These are phyloP conservation scores for Monosporascus sp. DNA, from an alignment of 2,329 filamentous ascomycete genomes.

Conservation along the genomic window DNA sequence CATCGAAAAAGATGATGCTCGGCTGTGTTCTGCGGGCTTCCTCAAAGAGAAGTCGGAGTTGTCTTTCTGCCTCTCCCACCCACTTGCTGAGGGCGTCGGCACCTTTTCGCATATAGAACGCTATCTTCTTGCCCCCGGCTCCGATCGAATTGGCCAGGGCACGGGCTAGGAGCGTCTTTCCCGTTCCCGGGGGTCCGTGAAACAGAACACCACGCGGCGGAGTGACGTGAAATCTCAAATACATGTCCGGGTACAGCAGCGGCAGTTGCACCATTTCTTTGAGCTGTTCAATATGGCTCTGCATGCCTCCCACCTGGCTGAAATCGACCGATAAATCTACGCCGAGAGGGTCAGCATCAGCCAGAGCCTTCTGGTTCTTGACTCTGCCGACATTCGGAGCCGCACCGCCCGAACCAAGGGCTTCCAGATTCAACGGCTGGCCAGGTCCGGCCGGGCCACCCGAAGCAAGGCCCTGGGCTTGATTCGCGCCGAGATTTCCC, in stretches of 20 bases:
- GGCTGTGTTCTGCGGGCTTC: constrained; percentile 94
- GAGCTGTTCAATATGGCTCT: constrained; percentile 91
- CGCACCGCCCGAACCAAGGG: constrained; percentile 40
- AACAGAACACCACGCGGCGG: constrained; percentile 93
- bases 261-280: constrained; percentile 99
- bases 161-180: constrained; percentile 93
- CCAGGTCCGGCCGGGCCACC: constrained; percentile 39
- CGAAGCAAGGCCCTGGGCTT: constrained; percentile 43
- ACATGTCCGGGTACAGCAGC: constrained; percentile 90
- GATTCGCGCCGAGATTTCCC: constrained; percentile 60
- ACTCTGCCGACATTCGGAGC: constrained; percentile 82
- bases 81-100: constrained; percentile 97
- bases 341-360: constrained; percentile 89
- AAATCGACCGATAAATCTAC: constrained; percentile 92
- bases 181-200: constrained; percentile 93
- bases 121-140: constrained; percentile 86
- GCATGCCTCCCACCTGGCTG: constrained; percentile 85
- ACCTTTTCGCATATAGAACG: constrained; percentile 99
- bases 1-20: constrained; percentile 99
- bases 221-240: constrained; percentile 84
- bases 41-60: constrained; percentile 88
- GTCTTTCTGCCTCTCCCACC: constrained; percentile 96
- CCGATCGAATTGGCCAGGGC: constrained; percentile 89
- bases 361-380: constrained; percentile 85
- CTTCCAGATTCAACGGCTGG: constrained; percentile 33